Evolutionary conservation across 1,284 basidiomycete species (phyloP), one percentile per base, ranked within the genome.

Genomic region (Ganoderma resinaceum): DNA sequence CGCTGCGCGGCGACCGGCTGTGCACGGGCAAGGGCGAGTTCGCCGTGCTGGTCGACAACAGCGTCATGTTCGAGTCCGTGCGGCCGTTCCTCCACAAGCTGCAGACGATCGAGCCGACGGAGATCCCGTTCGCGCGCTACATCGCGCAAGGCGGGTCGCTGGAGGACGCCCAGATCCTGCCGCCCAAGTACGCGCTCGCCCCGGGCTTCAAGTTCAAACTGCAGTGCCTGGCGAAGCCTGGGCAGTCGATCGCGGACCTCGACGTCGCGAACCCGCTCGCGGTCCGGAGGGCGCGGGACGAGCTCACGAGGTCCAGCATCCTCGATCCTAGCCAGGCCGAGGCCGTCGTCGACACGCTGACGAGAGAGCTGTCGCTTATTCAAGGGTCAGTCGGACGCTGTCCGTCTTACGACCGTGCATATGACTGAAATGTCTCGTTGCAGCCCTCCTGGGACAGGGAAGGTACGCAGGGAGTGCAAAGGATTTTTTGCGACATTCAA

Each of bases 371-470:
- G 0, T 81, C 86, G 0, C 78, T 93, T 61, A 90, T 93, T 52
- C 91, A 93, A 81, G 92, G 92, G 90, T 91, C 73, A 76, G n/a
- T n/a, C n/a, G n/a, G n/a, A n/a, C n/a, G n/a, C n/a, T n/a, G n/a
- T n/a, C n/a, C n/a, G n/a, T n/a, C n/a, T n/a, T n/a, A n/a, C n/a
- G n/a, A n/a, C n/a, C n/a, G n/a, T n/a, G n/a, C n/a, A n/a, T n/a
- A n/a, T n/a, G n/a, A n/a, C n/a, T n/a, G n/a, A n/a, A n/a, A n/a
- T n/a, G n/a, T n/a, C 29, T n/a, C 38, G 11, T n/a, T 3, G 6
- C 52, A 91, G 90, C 40, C 92, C 92, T 38, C 92, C 92, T 6
- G 92, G 92, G 1, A 93, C 91, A 0, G 92, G 92, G 71, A 93
- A 93, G 83, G 89, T 90, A 29, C 16, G 60, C 31, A n/a, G n/a